Percentiles rank a stretch among this genome's conserved stretches.
phyloP scores from a whole-genome alignment of 2,329 filamentous ascomycete species.

The Pseudogymnoascus sp. region DNA sequence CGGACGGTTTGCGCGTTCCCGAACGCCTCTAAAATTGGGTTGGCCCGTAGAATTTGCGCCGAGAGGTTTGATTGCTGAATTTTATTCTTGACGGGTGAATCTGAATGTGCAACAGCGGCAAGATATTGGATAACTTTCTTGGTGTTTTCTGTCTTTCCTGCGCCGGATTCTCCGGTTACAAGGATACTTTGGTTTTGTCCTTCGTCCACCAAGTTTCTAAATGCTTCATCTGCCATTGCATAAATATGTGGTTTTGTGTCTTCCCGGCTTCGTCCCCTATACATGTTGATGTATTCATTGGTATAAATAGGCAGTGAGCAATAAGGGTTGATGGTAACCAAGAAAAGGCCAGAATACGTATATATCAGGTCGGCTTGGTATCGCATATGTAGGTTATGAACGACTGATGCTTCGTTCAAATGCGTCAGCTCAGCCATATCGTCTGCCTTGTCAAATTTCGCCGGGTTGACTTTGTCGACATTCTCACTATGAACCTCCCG shows the following conservation, averaged over 20 bases:
- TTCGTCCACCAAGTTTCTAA: conserved; percentile 90
- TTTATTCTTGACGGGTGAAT: conserved; percentile 58
- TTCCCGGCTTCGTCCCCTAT: conserved; percentile 81
- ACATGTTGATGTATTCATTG: conserved; percentile 97
- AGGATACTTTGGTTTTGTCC: conserved; percentile 95
- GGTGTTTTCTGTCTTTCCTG: conserved; percentile 97
- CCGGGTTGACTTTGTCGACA: conserved; percentile 97
- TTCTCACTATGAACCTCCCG: conserved; percentile 76
- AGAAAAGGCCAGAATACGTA: conserved; percentile 93
- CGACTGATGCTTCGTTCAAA: conserved; percentile 93
- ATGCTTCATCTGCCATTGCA: conserved; percentile 94
- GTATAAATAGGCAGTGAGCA: conserved; percentile 90
- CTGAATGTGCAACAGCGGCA: conserved; percentile 82
- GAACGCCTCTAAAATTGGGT: conserved; percentile 95
- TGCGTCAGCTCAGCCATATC: conserved; percentile 99
- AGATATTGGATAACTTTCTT: conserved; percentile 99
- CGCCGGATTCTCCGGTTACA: conserved; percentile 95
- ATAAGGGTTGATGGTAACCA: conserved; percentile 96
- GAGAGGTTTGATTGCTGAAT: conserved; percentile 72
- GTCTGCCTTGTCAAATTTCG: conserved; percentile 98
- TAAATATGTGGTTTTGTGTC: conserved; percentile 97
- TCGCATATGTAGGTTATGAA: conserved; percentile 90
- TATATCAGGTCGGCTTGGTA: conserved; percentile 97
- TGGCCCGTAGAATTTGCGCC: conserved; percentile 90
- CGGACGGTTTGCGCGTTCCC: conserved; percentile 96